Conservation (phyloP, 371 early-diverging fungal genomes). For the Lichtheimia corymbifera region DNA sequence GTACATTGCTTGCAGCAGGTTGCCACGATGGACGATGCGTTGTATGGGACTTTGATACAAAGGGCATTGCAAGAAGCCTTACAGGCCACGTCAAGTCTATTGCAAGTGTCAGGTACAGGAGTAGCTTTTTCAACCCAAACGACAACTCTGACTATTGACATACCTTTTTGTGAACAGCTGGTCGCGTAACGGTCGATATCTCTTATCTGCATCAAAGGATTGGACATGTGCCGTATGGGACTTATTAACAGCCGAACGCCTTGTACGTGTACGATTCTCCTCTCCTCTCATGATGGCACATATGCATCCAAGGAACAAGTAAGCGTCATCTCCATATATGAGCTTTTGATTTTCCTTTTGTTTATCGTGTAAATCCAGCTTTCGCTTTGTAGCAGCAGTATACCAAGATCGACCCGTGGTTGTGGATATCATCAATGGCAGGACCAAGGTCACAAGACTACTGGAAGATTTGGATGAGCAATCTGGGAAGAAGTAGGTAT, state of each 20-base stretch:
- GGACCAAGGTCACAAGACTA: slow-evolving; percentile 5
- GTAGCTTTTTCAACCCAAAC: background rate
- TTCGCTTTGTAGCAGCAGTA: slow-evolving; percentile 56
- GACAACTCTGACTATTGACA: background rate
- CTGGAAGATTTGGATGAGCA: slow-evolving; percentile 22
- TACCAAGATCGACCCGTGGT: slow-evolving; percentile 54
- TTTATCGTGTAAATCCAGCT: slow-evolving; percentile 24
- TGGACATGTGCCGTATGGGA: slow-evolving; percentile 93
- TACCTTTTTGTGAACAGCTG: slow-evolving; percentile 46
- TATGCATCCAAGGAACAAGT: slow-evolving; percentile 75
- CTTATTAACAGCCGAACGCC: slow-evolving; percentile 54
- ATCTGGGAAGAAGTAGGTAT: slow-evolving; percentile 14
- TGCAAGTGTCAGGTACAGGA: slow-evolving; percentile 71
- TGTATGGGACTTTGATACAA: slow-evolving; percentile 90
- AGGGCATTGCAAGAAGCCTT: slow-evolving; percentile 70
- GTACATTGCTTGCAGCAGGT: slow-evolving; percentile 79
- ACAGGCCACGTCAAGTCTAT: slow-evolving; percentile 74
- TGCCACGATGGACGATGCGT: slow-evolving; percentile 79
- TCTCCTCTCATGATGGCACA: slow-evolving; percentile 66
- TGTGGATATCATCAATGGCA: slow-evolving; percentile 47
- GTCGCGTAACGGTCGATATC: slow-evolving; percentile 69
- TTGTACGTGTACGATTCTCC: slow-evolving; percentile 63
- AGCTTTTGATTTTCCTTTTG: background rate
- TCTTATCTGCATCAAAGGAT: slow-evolving; percentile 72
- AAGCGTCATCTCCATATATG: slow-evolving; percentile 11